Evolutionary conservation across 176 grass and related monocot species (phyloP).

Genomic region (Puccinellia tenuiflora): DNA sequence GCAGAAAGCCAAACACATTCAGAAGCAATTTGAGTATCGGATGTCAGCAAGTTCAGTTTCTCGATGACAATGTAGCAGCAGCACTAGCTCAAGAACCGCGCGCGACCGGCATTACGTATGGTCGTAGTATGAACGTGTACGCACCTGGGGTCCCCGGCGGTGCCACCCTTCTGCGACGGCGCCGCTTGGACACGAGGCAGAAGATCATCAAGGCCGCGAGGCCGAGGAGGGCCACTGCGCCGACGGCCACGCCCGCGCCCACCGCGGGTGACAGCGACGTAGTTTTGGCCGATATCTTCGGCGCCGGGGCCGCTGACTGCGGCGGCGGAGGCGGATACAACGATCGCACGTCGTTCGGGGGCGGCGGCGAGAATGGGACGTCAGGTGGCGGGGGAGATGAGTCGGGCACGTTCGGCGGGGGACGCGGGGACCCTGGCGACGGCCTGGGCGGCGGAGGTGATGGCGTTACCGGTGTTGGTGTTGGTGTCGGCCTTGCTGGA

Average conservation of each 20-base stretch:
- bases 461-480: background rate
- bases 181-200: slow-evolving; percentile 18
- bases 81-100: background rate
- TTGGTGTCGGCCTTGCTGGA: background rate
- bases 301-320: background rate
- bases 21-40: background rate
- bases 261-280: background rate
- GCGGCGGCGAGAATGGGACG: background rate
- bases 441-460: background rate
- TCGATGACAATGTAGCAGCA: background rate
- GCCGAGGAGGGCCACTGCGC: slow-evolving; percentile 14
- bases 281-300: background rate
- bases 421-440: background rate
- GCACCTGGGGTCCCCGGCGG: slow-evolving; percentile 17
- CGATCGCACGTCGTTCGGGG: background rate
- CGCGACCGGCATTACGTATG: no score
- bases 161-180: slow-evolving; percentile 1
- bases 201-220: slow-evolving; percentile 34
- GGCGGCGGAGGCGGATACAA: slow-evolving; percentile 23
- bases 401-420: background rate
- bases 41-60: background rate
- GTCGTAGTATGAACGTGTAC: background rate
- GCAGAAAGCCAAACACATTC: background rate
- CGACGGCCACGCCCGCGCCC: slow-evolving; percentile 39
- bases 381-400: slow-evolving; percentile 3